phyloP scores from a whole-genome alignment of 2,329 filamentous ascomycete genomes.

The Apiospora malaysiana region DNA sequence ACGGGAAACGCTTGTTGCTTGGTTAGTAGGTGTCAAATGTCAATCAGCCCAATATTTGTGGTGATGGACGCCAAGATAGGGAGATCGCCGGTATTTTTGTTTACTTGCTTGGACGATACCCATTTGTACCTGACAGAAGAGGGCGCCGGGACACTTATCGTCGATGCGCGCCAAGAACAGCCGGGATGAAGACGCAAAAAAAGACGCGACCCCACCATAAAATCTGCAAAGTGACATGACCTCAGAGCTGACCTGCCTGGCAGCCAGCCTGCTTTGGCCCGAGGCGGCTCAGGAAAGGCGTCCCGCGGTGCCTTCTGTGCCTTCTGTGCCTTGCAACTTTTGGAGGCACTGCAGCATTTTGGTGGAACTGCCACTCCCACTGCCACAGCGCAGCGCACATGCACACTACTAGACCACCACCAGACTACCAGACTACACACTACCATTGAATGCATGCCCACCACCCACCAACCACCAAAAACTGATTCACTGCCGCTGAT shows the following conservation, averaged over 20 bases:
- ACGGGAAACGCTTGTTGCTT: neutral
- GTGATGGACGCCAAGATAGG: neutral
- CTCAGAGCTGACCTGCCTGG: neutral
- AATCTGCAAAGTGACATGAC: slow-evolving; percentile 7
- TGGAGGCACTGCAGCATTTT: too few relatives aligned
- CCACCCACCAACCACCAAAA: slow-evolving; percentile 3
- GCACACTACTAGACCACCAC: too few relatives aligned
- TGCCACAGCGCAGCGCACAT: too few relatives aligned
- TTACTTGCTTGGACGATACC: neutral
- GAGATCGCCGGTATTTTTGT: neutral
- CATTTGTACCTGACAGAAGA: slow-evolving; percentile 7
- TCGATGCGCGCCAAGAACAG: neutral
- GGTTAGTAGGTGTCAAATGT: neutral
- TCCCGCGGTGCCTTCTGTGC: slow-evolving; percentile 1
- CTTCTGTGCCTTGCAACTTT: neutral
- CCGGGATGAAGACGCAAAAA: neutral
- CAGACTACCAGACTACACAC: too few relatives aligned
- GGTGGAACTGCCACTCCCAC: too few relatives aligned
- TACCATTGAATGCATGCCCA: neutral
- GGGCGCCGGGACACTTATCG: neutral
- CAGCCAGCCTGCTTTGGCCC: too few relatives aligned
- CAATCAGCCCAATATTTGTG: neutral
- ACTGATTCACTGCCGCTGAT: slow-evolving; percentile 12
- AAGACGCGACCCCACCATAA: neutral
- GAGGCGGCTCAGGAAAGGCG: neutral